Conservation (phyloP, 768 basidiomycete species). For the Hypholoma sublateritium region DNA sequence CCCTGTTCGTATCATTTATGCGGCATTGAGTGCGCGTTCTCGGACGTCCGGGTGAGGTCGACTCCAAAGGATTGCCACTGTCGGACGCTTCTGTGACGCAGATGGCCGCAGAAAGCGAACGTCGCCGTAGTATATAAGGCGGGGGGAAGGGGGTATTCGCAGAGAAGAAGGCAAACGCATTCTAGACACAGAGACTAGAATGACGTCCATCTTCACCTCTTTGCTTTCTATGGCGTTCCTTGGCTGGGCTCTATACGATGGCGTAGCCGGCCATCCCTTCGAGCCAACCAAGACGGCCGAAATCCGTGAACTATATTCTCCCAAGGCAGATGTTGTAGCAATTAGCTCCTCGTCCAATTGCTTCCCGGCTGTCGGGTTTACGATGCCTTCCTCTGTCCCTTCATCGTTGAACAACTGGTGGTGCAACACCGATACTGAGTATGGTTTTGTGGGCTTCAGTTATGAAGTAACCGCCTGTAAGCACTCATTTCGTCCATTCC, state of each 20-base stretch:
- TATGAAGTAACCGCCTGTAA: constrained; percentile 70
- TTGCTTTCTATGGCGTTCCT: not conserved
- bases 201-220: not conserved
- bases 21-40: not conserved
- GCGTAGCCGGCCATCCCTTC: not conserved
- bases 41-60: not conserved
- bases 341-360: constrained; percentile 29
- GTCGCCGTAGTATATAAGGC: too few species aligned
- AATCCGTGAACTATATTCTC: not conserved
- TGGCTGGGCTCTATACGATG: not conserved
- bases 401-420: constrained; percentile 52
- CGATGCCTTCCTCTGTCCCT: constrained; percentile 53
- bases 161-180: not conserved
- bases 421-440: constrained; percentile 65
- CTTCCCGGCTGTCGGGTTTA: constrained; percentile 46
- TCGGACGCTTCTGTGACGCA: not conserved
- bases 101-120: too few species aligned
- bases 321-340: not conserved
- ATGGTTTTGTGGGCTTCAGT: constrained; percentile 76
- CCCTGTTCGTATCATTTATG: not conserved
- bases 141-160: not conserved
- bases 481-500: constrained; percentile 15
- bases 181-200: not conserved
- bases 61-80: not conserved
- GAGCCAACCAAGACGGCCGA: not conserved